Base-by-base conservation (phyloP, 306 rosid genomes). In the Cicer arietinum region DNA sequence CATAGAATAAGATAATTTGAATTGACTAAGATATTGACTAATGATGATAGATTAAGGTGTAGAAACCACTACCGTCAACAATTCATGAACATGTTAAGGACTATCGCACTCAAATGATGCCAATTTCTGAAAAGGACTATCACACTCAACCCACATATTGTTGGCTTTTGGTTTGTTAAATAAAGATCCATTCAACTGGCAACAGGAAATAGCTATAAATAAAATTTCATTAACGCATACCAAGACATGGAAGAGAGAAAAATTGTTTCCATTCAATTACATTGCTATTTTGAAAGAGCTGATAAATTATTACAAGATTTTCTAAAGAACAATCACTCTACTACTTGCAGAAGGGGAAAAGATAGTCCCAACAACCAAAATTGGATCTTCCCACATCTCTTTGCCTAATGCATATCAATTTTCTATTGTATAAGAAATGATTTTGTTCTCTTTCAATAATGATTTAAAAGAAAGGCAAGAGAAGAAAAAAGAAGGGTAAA, bases 281-380 rank as follows among this genome's bases (percentile, higher is more conserved):
- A 84, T 73, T 74, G 72, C 74, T 71, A 67, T 81, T 81, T 74
- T 79, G 69, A 80, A 84, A 84, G 72, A 60, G 78, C 82, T 47
- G 87, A 79, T 67, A 84, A 74, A 85, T 87, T 88, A 91, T 88
- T 87, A 88, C 96, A 90, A 81, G 74, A 88, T 80, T 83, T 43
- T 73, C 80, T 67, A 69, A 80, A 57, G 78, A 86, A 77, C 83
- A 85, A 87, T 87, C 86, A 80, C 70, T 87, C 86, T 84, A 90
- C 81, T 74, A 81, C 79, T 80, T 77, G 88, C 86, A 76, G 79
- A 81, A 67, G 86, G 86, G 81, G 77, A 65, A 75, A 52, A 6
- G 75, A 89, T 76, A 50, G 84, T 83, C 89, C 86, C 84, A 80
- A 75, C 80, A 75, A 66, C 86, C 88, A 87, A 88, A 90, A 91